Evolutionary conservation across 2,329 filamentous ascomycete species (phyloP).

Genomic region (Graphiopsis chlorocephala): DNA sequence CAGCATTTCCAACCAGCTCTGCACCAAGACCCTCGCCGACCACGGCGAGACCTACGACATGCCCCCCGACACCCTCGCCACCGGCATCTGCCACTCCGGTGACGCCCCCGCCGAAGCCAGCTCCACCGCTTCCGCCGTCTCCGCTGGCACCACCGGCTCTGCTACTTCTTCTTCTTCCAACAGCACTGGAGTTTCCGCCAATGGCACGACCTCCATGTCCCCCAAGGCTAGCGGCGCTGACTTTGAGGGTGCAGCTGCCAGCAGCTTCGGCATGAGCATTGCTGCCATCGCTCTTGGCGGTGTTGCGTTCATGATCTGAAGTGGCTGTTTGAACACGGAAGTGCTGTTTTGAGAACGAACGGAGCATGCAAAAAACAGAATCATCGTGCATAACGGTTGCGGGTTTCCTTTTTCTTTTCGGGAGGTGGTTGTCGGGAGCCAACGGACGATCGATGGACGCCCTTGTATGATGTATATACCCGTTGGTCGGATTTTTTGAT

Average conservation of each 20-base stretch:
- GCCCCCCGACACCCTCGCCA: conserved; percentile 12
- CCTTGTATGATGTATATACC: background rate
- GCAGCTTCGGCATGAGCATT: conserved; percentile 3
- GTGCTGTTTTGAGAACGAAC: too few species aligned
- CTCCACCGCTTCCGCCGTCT: conserved; percentile 19
- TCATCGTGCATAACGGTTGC: background rate
- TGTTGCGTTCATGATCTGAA: conserved; percentile 11
- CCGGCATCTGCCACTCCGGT: conserved; percentile 19
- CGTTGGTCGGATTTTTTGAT: background rate
- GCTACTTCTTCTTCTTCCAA: conserved; percentile 13
- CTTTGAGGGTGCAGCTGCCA: background rate
- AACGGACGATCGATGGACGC: background rate
- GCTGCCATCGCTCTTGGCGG: conserved; percentile 8
- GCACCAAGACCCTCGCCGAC: conserved; percentile 23
- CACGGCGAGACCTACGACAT: conserved; percentile 21
- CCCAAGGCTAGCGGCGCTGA: conserved; percentile 16
- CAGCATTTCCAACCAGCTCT: conserved; percentile 23
- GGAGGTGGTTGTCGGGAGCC: background rate
- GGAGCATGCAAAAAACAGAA: background rate
- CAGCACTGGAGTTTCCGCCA: conserved; percentile 27
- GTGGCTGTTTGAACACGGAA: background rate
- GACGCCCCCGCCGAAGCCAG: conserved; percentile 5
- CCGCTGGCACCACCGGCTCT: conserved; percentile 29
- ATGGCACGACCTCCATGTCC: conserved; percentile 20
- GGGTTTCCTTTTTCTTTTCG: background rate